Conservation (phyloP, 805 yeast genomes). For the Hanseniaspora clermontiae region DNA sequence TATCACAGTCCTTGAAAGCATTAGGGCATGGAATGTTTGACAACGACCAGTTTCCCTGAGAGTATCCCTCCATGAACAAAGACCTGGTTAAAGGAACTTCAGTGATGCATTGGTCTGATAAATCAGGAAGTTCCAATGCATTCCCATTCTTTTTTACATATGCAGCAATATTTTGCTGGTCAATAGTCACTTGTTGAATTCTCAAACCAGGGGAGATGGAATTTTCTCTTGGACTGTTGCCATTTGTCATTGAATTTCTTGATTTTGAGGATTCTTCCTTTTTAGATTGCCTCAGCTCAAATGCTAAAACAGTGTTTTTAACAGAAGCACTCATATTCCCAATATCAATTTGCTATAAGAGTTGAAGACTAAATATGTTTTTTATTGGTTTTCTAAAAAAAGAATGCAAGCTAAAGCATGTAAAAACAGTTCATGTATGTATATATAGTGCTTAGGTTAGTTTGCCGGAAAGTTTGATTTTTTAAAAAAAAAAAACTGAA, state of each 20-base stretch:
- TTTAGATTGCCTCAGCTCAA: neutral
- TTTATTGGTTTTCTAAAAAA: neutral
- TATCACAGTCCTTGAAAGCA: slow-evolving; percentile 35
- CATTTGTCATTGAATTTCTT: neutral
- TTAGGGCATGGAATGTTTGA: slow-evolving; percentile 45
- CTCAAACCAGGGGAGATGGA: neutral
- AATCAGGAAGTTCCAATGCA: neutral
- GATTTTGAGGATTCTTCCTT: neutral
- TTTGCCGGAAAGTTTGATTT: too few species aligned
- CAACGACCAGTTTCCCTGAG: slow-evolving; percentile 44
- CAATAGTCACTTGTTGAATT: neutral
- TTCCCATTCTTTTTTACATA: neutral
- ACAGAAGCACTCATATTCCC: neutral
- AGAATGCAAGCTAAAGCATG: neutral
- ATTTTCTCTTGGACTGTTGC: neutral
- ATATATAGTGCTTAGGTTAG: neutral
- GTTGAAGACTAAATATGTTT: neutral
- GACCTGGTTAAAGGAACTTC: slow-evolving; percentile 35
- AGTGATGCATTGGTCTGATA: neutral
- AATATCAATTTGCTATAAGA: neutral
- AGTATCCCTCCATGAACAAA: slow-evolving; percentile 45
- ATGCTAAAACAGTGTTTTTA: neutral
- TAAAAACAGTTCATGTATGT: neutral
- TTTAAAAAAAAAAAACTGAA: neutral
- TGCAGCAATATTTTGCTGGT: neutral